Base-by-base conservation (phyloP, 257 asterid species). In the Cinchona pubescens region DNA sequence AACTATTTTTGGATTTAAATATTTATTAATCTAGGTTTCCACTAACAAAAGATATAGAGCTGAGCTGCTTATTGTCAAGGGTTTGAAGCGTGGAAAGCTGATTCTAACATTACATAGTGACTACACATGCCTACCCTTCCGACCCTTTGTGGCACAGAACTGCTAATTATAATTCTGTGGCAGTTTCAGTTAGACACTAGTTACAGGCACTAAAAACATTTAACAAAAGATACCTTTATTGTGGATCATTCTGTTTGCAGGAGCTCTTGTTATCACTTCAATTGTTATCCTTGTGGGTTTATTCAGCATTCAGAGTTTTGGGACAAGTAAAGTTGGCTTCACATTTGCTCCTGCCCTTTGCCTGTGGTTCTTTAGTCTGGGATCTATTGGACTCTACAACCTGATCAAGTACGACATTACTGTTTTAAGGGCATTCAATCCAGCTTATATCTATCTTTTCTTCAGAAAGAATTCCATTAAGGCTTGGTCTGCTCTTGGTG, bases 401-500 rank as follows among this genome's bases (percentile, higher is more conserved):
- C 27, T 95, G 80, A 49, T 92, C 78, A 91, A 84, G 82, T 68
- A 92, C 69, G 94, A 91, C 46, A 63, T 82, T 61, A 76, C 90
- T n/a, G 97, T 92, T 71, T 42, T 92, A 73, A 90, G 76, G 86
- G 97, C 98, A 4, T 60, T 95, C 67, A 92, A 92, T 88, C 99
- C 99, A 21, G 83, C 72, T 61, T 91, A 95, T 80, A 91, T 95
- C 37, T 92, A 88, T 83, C 85, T 83, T 40, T 95, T 91, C 89
- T 95, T 95, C 88, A 78, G 77, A 85, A 91, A 89, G 82, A 91
- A 92, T 71, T 63, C 88, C 76, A 75, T 66, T 58, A 84, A 81
- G 21, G 97, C 88, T 40, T 95, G 97, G 96, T 88, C 99, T 68
- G 96, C 96, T 79, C 98, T 95, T 64, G 98, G 99, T 79, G 99